phyloP scores from a whole-genome alignment of 1,284 basidiomycete genomes.

The Ceratobasidium sp. region DNA sequence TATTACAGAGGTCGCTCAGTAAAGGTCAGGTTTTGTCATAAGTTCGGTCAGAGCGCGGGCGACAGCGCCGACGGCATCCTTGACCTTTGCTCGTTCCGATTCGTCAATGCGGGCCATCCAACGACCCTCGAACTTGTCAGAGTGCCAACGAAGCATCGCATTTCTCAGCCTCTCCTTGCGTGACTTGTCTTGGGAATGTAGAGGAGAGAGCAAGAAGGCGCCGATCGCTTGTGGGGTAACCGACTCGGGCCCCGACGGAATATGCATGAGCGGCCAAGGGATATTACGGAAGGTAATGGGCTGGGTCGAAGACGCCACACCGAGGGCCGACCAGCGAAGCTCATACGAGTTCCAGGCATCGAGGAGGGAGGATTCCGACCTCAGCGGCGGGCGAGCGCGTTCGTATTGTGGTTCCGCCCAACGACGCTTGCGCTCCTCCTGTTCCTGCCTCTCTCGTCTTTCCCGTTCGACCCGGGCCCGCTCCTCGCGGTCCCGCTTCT shows the following conservation, averaged over 20 bases:
- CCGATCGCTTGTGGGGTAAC: conserved; percentile 61
- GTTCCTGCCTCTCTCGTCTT: conserved; percentile 31
- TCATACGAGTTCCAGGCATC: conserved; percentile 49
- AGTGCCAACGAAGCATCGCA: conserved; percentile 76
- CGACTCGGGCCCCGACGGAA: conserved; percentile 54
- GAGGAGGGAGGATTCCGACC: conserved; percentile 24
- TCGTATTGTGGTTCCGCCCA: conserved; percentile 29
- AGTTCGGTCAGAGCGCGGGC: conserved; percentile 75
- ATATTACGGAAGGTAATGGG: conserved; percentile 61
- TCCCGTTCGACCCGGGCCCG: conserved; percentile 25
- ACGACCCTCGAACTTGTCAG: conserved; percentile 68
- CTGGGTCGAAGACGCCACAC: conserved; percentile 36
- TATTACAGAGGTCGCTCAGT: conserved; percentile 41
- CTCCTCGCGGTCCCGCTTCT: conserved; percentile 39
- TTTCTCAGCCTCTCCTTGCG: conserved; percentile 66
- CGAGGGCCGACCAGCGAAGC: conserved; percentile 45
- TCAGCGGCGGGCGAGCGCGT: conserved; percentile 14
- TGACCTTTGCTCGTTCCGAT: conserved; percentile 66
- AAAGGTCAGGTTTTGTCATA: conserved; percentile 53
- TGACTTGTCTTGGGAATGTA: conserved; percentile 58
- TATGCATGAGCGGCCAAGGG: conserved; percentile 66
- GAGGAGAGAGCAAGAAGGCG: conserved; percentile 66
- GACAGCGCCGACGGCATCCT: conserved; percentile 74
- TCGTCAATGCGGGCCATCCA: conserved; percentile 65
- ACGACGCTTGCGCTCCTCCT: conserved; percentile 36